These are phyloP conservation scores for Fagopyrum tataricum DNA, from an alignment of 148 eudicot species.

Conservation along the genomic window DNA sequence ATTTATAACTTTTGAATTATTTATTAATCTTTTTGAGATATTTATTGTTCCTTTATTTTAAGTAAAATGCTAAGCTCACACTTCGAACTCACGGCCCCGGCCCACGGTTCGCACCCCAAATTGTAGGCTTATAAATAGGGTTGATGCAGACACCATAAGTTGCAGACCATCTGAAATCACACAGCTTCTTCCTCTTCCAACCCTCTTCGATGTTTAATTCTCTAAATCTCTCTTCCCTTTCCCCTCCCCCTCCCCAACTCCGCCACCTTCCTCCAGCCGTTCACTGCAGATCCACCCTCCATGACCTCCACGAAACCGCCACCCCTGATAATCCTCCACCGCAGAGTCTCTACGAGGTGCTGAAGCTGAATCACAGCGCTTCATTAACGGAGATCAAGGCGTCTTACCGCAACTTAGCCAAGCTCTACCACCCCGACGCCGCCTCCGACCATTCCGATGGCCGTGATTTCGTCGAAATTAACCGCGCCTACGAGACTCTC, in stretches of 20 bases:
- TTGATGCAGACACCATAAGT: too few relatives aligned
- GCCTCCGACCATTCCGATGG: slow-evolving; percentile 24
- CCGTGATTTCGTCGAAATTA: slow-evolving; percentile 52
- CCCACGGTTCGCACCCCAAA: too few relatives aligned
- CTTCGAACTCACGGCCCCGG: too few relatives aligned
- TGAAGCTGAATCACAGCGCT: slow-evolving; percentile 21
- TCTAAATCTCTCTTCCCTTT: too few relatives aligned
- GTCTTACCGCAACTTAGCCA: slow-evolving; percentile 57
- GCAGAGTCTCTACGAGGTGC: slow-evolving; percentile 1
- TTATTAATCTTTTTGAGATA: too few relatives aligned
- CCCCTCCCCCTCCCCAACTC: not conserved
- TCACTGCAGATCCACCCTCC: slow-evolving; percentile 1
- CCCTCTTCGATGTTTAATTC: too few relatives aligned
- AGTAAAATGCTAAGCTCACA: too few relatives aligned
- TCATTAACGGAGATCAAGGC: slow-evolving; percentile 50
- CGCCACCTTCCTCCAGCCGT: not conserved
- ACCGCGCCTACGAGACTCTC: slow-evolving; percentile 55
- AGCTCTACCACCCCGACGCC: slow-evolving; percentile 53
- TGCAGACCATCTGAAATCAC: too few relatives aligned
- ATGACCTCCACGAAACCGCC: not conserved
- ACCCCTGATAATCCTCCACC: not conserved
- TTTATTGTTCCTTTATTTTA: too few relatives aligned
- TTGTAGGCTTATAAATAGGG: too few relatives aligned
- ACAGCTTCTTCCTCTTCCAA: too few relatives aligned
- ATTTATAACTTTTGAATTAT: too few relatives aligned